Evolutionary conservation across 2,329 filamentous ascomycete genomes (phyloP).

Genomic region (Botrytis aclada): DNA sequence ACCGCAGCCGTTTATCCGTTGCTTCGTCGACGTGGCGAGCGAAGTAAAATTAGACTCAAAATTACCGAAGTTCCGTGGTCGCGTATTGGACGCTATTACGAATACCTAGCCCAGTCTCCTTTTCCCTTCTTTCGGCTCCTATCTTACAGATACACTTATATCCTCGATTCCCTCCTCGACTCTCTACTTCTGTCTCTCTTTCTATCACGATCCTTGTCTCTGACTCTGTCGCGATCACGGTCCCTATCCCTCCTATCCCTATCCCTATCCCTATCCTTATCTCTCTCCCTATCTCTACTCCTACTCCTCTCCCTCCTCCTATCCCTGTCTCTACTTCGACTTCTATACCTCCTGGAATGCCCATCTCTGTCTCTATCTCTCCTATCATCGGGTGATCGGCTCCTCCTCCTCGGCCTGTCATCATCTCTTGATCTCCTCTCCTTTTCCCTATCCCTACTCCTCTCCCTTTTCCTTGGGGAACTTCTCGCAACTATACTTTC

Average conservation of each 20-base stretch:
- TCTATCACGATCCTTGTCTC: constrained; percentile 25
- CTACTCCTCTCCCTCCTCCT: constrained; percentile 22
- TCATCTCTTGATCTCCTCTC: constrained; percentile 21
- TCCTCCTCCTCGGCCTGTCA: constrained; percentile 24
- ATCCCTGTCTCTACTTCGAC: constrained; percentile 26
- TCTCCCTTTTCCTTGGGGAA: constrained; percentile 28
- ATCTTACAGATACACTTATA: neutral
- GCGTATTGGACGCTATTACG: too few species aligned
- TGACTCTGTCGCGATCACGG: neutral
- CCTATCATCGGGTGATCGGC: constrained; percentile 19
- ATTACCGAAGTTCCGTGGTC: too few species aligned
- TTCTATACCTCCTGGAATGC: constrained; percentile 24
- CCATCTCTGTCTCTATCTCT: constrained; percentile 15
- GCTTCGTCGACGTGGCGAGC: neutral
- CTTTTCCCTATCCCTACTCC: constrained; percentile 31
- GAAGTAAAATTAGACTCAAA: neutral
- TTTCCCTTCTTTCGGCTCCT: neutral
- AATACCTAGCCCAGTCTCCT: neutral
- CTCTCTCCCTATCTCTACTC: constrained; percentile 19
- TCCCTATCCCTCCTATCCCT: constrained; percentile 6
- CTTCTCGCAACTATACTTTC: constrained; percentile 28
- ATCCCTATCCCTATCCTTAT: constrained; percentile 7
- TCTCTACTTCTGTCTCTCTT: constrained; percentile 29
- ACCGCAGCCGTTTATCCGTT: neutral
- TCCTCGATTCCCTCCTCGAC: constrained; percentile 27